These are phyloP conservation scores for Leccinum boreale DNA, from an alignment of 768 basidiomycete species.

Conservation along the genomic window DNA sequence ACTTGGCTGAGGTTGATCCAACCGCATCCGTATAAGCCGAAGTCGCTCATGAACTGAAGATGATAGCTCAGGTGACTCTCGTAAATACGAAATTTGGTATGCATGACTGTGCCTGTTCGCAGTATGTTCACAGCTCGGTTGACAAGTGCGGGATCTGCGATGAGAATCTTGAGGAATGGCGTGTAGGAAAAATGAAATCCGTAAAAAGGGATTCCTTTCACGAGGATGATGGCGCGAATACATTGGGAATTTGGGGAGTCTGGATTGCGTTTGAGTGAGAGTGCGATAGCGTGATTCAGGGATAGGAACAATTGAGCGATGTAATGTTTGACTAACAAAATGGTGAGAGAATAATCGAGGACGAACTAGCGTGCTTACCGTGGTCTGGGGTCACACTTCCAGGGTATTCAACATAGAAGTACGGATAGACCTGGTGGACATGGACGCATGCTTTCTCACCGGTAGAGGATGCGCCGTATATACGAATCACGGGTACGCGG, in stretches of 20 bases:
- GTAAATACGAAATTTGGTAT: slow-evolving; percentile 71
- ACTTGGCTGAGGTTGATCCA: slow-evolving; percentile 74
- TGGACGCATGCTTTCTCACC: slow-evolving; percentile 83
- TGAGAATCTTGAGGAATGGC: slow-evolving; percentile 85
- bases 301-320: slow-evolving; percentile 66
- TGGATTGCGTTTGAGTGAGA: slow-evolving; percentile 76
- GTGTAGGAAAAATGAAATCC: slow-evolving; percentile 84
- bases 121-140: slow-evolving; percentile 73
- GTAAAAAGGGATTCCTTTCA: slow-evolving; percentile 96
- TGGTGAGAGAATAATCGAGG: not conserved
- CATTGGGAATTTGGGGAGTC: slow-evolving; percentile 53
- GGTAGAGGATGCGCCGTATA: slow-evolving; percentile 78
- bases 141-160: slow-evolving; percentile 67
- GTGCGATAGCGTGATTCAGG: slow-evolving; percentile 81
- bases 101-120: slow-evolving; percentile 80
- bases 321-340: slow-evolving; percentile 64
- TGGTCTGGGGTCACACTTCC: slow-evolving; percentile 59
- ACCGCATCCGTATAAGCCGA: slow-evolving; percentile 91
- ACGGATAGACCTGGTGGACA: slow-evolving; percentile 92
- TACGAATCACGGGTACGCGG: slow-evolving; percentile 75
- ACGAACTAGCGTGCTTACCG: slow-evolving; percentile 42
- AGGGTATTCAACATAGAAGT: slow-evolving; percentile 84
- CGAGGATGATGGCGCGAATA: slow-evolving; percentile 74
- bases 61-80: slow-evolving; percentile 89
- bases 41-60: slow-evolving; percentile 93